Evolutionary conservation across 345 rosid genomes (phyloP).

Genomic region (Mallotus nudiflorus): DNA sequence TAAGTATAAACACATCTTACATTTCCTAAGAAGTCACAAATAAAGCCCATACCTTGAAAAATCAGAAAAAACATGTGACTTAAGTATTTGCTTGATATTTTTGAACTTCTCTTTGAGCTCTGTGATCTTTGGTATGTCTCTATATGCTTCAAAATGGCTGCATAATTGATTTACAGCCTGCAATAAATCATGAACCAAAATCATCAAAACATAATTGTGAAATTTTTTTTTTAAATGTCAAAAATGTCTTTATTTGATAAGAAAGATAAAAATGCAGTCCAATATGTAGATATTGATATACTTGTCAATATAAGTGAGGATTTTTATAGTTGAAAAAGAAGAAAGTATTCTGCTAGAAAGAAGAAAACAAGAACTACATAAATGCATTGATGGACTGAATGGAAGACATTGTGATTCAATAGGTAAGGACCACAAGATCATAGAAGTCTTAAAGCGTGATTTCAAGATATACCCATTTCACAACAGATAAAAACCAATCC

Average conservation of each 20-base stretch:
- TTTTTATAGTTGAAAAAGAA: neutral
- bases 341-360: neutral
- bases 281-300: neutral
- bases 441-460: neutral
- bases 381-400: neutral
- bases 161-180: slow-evolving; percentile 99
- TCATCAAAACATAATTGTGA: neutral
- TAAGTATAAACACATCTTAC: neutral
- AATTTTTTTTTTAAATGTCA: no score
- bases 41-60: slow-evolving; percentile 71
- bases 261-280: neutral
- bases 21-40: neutral
- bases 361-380: neutral
- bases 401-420: neutral
- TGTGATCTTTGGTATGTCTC: slow-evolving; percentile 93
- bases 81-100: slow-evolving; percentile 91
- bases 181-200: slow-evolving; percentile 32
- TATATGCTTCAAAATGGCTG: slow-evolving; percentile 96
- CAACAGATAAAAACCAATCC: neutral
- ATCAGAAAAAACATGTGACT: slow-evolving; percentile 94
- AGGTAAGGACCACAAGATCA: neutral
- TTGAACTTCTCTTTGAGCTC: slow-evolving; percentile 96
- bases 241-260: neutral
- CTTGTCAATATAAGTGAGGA: neutral
- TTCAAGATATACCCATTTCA: neutral